Percentiles rank a stretch among this genome's conserved stretches.
These are phyloP conservation scores for Cokeromyces recurvatus DNA, from an alignment of 371 early-diverging fungal genomes.

Conservation along the genomic window DNA sequence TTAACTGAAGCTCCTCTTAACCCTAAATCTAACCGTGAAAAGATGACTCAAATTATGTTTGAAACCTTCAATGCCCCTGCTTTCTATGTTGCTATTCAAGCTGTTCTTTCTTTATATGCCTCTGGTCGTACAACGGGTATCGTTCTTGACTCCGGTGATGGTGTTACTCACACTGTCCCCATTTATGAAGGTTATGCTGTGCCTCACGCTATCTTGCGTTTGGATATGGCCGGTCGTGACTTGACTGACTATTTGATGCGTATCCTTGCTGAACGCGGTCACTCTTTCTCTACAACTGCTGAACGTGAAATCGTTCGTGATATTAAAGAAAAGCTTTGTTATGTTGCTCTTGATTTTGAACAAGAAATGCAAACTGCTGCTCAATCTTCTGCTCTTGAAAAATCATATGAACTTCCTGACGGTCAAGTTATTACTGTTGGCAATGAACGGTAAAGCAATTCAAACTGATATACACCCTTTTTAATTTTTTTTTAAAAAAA, in stretches of 20 bases:
- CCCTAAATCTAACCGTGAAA: constrained; percentile 99
- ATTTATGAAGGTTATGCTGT: constrained; percentile 99
- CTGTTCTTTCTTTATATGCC: constrained; percentile 96
- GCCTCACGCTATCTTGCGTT: constrained; percentile 98
- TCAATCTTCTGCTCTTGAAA: constrained; percentile 90
- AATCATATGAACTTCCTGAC: constrained; percentile 99
- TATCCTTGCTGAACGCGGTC: constrained; percentile 98
- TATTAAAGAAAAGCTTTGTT: constrained; percentile 99
- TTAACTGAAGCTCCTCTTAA: constrained; percentile 99
- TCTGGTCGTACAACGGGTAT: constrained; percentile 99
- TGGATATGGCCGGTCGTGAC: constrained; percentile 95
- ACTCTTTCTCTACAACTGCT: constrained; percentile 98
- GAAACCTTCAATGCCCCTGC: constrained; percentile 99
- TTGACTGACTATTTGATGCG: constrained; percentile 97
- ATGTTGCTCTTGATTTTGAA: constrained; percentile 98
- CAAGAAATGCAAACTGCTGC: constrained; percentile 97
- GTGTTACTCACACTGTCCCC: constrained; percentile 99
- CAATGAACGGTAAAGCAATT: constrained; percentile 76
- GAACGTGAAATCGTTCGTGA: constrained; percentile 99
- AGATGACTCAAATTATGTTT: constrained; percentile 99
- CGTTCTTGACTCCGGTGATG: constrained; percentile 99
- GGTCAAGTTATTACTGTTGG: constrained; percentile 99
- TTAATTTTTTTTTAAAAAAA: no score
- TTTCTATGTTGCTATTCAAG: constrained; percentile 99
- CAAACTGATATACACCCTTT: background rate